These are phyloP conservation scores for Hyphopichia burtonii DNA, from an alignment of 1,139 yeast species.

Conservation along the genomic window DNA sequence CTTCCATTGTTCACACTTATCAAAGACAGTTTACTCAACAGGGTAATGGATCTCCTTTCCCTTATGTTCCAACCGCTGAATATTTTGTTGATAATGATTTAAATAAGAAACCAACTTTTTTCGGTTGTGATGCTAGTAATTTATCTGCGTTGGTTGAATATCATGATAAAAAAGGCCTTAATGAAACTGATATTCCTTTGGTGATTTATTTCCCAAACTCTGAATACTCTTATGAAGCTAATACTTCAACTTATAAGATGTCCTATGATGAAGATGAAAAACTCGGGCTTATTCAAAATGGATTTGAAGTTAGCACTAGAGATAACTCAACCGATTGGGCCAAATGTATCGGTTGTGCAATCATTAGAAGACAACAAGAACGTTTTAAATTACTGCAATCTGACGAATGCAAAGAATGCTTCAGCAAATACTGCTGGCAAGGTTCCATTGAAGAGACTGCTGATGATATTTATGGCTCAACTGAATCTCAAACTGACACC, in stretches of 20 bases:
- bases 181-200: constrained; percentile 39
- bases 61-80: constrained; percentile 35
- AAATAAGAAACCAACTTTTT: constrained; percentile 35
- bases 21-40: constrained; percentile 46
- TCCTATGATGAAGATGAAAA: constrained; percentile 37
- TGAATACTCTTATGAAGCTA: constrained; percentile 29
- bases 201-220: constrained; percentile 39
- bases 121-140: constrained; percentile 38
- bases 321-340: constrained; percentile 39
- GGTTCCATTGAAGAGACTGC: constrained; percentile 22
- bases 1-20: constrained; percentile 59
- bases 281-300: constrained; percentile 32
- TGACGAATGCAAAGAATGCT: constrained; percentile 41
- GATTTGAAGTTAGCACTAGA: constrained; percentile 38
- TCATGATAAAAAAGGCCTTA: constrained; percentile 26
- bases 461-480: constrained; percentile 12
- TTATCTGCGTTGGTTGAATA: constrained; percentile 27
- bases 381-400: constrained; percentile 36
- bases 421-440: constrained; percentile 40
- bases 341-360: constrained; percentile 48
- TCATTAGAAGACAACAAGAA: constrained; percentile 44
- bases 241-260: constrained; percentile 41
- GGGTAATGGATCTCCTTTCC: constrained; percentile 42
- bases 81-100: constrained; percentile 29
- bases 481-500: constrained; percentile 1